Conservation (phyloP, 768 basidiomycete genomes). For the Termitomyces sp. region DNA sequence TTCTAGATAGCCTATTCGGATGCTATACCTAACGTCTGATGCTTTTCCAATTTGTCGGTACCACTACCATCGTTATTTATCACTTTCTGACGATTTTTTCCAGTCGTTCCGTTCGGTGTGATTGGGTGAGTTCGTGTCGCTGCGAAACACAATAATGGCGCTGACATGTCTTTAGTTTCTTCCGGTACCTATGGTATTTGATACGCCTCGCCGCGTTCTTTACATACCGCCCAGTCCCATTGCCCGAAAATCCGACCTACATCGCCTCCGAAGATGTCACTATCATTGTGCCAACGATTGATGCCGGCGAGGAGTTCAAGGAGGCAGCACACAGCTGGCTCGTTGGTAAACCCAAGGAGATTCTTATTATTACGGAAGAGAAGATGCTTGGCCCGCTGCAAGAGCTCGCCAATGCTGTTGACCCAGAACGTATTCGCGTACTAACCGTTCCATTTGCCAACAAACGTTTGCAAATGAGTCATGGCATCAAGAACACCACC, state of each 20-base stretch:
- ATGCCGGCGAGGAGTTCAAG: conserved; percentile 94
- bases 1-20: conserved; percentile 25
- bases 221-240: conserved; percentile 82
- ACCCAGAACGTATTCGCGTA: conserved; percentile 78
- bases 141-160: conserved; percentile 3
- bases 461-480: conserved; percentile 90
- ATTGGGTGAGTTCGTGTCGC: conserved; percentile 54
- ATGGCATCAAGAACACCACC: conserved; percentile 85
- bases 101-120: conserved; percentile 87
- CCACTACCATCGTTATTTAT: neutral
- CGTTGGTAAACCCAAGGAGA: conserved; percentile 82
- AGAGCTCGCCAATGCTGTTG: conserved; percentile 83
- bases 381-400: conserved; percentile 87
- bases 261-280: conserved; percentile 90
- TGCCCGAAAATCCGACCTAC: conserved; percentile 89
- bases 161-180: conserved; percentile 52
- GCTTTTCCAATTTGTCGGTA: conserved; percentile 85
- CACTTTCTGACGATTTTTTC: conserved; percentile 12
- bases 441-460: conserved; percentile 91
- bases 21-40: conserved; percentile 90
- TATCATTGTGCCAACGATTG: conserved; percentile 94
- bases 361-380: conserved; percentile 71
- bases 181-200: conserved; percentile 89
- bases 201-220: conserved; percentile 77
- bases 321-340: conserved; percentile 92